Evolutionary conservation across 2,329 filamentous ascomycete genomes (phyloP).

Genomic region (Colletotrichum trifolii): DNA sequence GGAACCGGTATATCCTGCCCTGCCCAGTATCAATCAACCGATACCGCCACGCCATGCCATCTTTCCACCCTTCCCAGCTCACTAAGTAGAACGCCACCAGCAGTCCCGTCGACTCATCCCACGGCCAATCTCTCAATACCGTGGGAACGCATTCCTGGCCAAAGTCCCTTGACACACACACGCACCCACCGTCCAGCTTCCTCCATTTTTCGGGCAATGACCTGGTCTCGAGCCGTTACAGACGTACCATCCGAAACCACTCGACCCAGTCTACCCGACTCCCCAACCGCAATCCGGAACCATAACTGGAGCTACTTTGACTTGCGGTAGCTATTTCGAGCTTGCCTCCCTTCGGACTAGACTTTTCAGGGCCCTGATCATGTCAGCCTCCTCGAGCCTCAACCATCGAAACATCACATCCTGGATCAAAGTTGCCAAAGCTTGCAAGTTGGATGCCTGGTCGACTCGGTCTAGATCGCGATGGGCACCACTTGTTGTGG

Average conservation of each 20-base stretch:
- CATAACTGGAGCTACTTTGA: neutral
- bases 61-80: neutral
- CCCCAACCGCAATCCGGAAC: conserved; percentile 15
- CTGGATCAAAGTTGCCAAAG: conserved; percentile 13
- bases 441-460: conserved; percentile 21
- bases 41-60: neutral
- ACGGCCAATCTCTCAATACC: conserved; percentile 7
- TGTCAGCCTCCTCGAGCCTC: conserved; percentile 14
- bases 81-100: conserved; percentile 17
- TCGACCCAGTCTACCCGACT: conserved; percentile 21
- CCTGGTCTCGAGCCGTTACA: conserved; percentile 22
- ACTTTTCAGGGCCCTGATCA: neutral
- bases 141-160: neutral
- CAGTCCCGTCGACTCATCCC: conserved; percentile 25
- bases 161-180: conserved; percentile 5
- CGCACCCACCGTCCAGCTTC: no score
- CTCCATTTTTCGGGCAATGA: neutral
- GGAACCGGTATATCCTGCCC: neutral
- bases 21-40: neutral
- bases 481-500: neutral
- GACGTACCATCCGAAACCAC: conserved; percentile 14
- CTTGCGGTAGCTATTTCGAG: conserved; percentile 17
- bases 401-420: conserved; percentile 14
- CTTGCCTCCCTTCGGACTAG: conserved; percentile 3
- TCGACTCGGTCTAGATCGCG: conserved; percentile 28